Base-by-base conservation (phyloP, 129 eudicot species). In the Lactuca saligna region DNA sequence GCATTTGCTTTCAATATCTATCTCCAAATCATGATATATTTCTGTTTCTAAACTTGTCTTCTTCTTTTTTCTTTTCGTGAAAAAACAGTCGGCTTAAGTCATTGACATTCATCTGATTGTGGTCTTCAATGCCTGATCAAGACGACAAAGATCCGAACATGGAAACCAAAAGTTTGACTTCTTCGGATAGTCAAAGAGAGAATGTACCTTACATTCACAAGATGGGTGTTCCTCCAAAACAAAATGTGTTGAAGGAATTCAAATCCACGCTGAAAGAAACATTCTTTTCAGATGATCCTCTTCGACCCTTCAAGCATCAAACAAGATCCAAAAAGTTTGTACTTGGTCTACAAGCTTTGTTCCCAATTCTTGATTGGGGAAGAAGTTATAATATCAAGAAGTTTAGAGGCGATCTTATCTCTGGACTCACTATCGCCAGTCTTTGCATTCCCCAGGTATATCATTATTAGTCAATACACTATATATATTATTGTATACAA, bases 391-490 rank as follows among this genome's bases (percentile, higher is more conserved):
- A 80, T 74, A 32, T 83, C 14, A 46, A 51, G 0, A 91, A 91
- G 62, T 80, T 91, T 54, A 81, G 79, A 77, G 96, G 96, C 15
- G 97, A 91, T 71, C 75, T 91, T 38, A 85, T 91, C 61, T 66
- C 97, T 65, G 97, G 97, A 37, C 84, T 91, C 69, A 88, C 95
- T 73, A 84, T 88, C 78, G 95, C 95, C 12, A 88, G 88, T 72
- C 95, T 88, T 62, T 87, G 95, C 74, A 91, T 91, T 57, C 97
- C 97, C 63, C 96, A 85, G 95, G 97, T 87, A 74, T 2, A 74
- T 2, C 2, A 39, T 39, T 39, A 8, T 25, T 20, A 20, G 20
- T 20, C 20, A 0, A 1, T 20, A n/a, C n/a, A n/a, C n/a, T n/a
- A 20, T 20, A 0, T 20, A 20, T 20, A 20, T 20, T 20, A 20